Base-by-base conservation (phyloP, 2,329 filamentous ascomycete species). In the Claviceps purpurea region DNA sequence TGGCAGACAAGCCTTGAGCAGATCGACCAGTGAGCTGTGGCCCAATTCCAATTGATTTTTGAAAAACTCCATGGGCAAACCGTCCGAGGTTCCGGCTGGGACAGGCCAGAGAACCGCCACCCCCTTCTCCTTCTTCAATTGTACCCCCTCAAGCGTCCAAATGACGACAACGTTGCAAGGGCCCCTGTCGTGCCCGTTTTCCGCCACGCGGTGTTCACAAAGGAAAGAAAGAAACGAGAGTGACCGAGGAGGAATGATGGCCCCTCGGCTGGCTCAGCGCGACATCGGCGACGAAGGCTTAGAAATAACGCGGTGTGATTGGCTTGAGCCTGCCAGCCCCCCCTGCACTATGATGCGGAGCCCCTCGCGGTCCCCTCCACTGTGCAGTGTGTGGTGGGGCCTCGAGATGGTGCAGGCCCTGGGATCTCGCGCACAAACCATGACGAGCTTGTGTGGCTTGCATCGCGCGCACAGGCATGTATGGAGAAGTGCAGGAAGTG, bases 221-320 rank as follows among this genome's bases (percentile, higher is more conserved):
- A 40, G 20, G 24, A 26, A 30, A 41, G 38, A n/a, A 41, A 38
- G 38, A 43, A 30, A 30, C 4, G 24, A 45, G n/a, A 2, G 24
- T 34, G 30, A 34, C 30, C 3, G 10, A 11, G 14, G 10, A 8
- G 2, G 8, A 16, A 24, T 6, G 6, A 37, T 18, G 16, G 8
- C 24, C 45, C 37, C 11, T 49, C 50, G 16, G 30, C 18, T n/a
- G 16, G 10, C 39, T 45, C 55, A 56, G 60, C 57, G 63, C 62
- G 62, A 66, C 60, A 67, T 65, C 63, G 64, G 63, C 58, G 53
- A 47, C 49, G 22, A 30, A 54, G 56, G 58, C 57, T 62, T 64
- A 58, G 61, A 65, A 65, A 62, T 59, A 39, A 34, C 43, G 50
- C 44, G 48, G 49, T 50, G 11, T 66, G 63, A 67, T 67, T 67